Base-by-base conservation (phyloP, 1,284 basidiomycete genomes). In the Moniliella sp. region DNA sequence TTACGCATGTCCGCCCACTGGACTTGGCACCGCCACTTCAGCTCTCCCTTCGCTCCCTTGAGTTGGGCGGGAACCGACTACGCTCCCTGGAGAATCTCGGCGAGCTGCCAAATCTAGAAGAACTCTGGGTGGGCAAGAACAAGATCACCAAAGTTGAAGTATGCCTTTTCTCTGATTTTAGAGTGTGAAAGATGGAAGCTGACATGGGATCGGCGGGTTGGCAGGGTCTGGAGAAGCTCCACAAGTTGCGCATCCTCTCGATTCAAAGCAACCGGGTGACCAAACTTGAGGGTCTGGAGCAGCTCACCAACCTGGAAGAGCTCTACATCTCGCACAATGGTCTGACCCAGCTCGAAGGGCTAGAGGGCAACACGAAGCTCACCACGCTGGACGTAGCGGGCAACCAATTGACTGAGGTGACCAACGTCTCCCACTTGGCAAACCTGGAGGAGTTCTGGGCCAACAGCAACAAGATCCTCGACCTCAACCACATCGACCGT, bases 251-350 rank as follows among this genome's bases (percentile, higher is more conserved):
- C 2, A 40, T 39, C 69, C 69, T 73, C 61, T 67, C 64, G 0
- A 69, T 93, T 27, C 84, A 93, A 58, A 86, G 81, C 2, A 97
- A 97, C 54, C 73, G 91, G 17, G 79, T 97, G 37, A 84, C 78
- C 3, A 76, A 75, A 58, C 64, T 97, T 3, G 78, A 88, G 62
- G 73, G 73, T 2, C 64, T 93, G 4, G 50, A 59, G 9, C 32
- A 37, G 9, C 46, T 64, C 3, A 36, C 37, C n/a, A 43, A 43
- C 5, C 68, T 97, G 11, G 80, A 91, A 50, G 81, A 97, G 61
- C 64, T 97, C 3, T 94, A 94, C 61, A 67, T 97, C 28, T 82
- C 79, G 31, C 86, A 97, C 57, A 97, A 94, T 45, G 91, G 88
- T 0, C 62, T 97, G 12, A 68, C 72, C 42, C 68, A 68, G 43